Base-by-base conservation (phyloP, 75 land plant species). In the Gnetum montanum region DNA sequence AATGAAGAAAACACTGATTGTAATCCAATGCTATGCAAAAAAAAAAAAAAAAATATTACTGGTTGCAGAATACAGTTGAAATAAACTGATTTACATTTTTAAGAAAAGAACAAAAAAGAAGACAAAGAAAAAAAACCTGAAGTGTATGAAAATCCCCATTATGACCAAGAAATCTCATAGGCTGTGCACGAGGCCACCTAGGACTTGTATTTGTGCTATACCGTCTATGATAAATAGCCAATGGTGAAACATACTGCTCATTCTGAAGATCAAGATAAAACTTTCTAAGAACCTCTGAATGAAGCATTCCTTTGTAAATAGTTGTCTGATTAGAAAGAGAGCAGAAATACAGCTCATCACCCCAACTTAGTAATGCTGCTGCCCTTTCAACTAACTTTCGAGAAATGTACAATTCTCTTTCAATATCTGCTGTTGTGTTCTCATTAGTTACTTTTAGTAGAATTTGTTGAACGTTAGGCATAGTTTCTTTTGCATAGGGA, bases 81-180 rank as follows among this genome's bases (percentile, higher is more conserved):
- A n/a, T 10, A 20, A 46, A 53, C 31, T 43, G 40, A 26, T n/a
- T n/a, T n/a, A n/a, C n/a, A n/a, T n/a, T n/a, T n/a, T n/a, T n/a
- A n/a, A 30, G 22, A 19, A n/a, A 58, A 27, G 10, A 44, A 30
- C 19, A 2, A 19, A 33, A 30, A 18, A 1, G 35, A 19, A 13
- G 18, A 6, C 45, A 41, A 20, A 20, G 41, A 59, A 45, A 10
- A 23, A 29, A 6, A 58, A 94, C 99, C 99, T 95, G 99, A 49
- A 95, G 66, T n/a, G 99, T 95, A 48, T 95, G 86, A 34, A 92
- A 87, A 73, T 92, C 97, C 60, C 93, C 93, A 69, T 92, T 92
- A 60, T 92, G 97, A 15, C 97, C 97, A 35, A 92, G 72, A 31
- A 92, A 75, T 37, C 93, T 69, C 93, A 92, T 92, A 13, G 97